Percentiles rank a stretch among this genome's conserved stretches.
phyloP scores from a whole-genome alignment of 2,329 filamentous ascomycete genomes.

The Aspergillus japonicus region DNA sequence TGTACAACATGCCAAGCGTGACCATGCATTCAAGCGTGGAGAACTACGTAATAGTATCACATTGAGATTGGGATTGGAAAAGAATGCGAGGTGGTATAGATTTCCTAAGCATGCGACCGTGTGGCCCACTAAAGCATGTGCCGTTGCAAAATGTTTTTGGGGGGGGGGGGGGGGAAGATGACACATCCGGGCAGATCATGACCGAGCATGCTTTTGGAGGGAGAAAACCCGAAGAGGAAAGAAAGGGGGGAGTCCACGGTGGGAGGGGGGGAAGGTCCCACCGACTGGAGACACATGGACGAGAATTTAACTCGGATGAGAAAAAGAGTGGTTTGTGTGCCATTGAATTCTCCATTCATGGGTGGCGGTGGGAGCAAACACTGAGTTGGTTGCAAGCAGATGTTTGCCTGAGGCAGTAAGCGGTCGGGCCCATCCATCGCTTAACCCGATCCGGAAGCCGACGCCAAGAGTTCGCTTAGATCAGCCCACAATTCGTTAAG shows the following conservation, averaged over 20 bases:
- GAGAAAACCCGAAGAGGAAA: neutral
- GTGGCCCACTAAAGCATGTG: neutral
- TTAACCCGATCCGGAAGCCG: conserved; percentile 10
- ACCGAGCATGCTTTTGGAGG: neutral
- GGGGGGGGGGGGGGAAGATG: neutral
- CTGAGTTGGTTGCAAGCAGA: neutral
- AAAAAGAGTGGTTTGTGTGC: neutral
- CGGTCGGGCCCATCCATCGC: neutral
- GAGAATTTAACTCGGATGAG: neutral
- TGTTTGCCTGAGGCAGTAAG: conserved; percentile 15
- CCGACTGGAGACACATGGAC: neutral
- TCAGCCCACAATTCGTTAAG: conserved; percentile 45
- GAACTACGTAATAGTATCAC: neutral
- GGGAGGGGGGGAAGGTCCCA: neutral
- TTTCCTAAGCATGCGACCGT: neutral
- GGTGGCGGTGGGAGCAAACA: neutral
- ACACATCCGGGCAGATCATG: neutral
- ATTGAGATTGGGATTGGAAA: neutral
- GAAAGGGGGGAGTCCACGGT: neutral
- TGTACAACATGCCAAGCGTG: neutral
- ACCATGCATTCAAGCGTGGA: conserved; percentile 5
- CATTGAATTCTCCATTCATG: neutral
- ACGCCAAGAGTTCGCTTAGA: conserved; percentile 36
- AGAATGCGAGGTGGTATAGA: neutral
- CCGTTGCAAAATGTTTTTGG: neutral